Evolutionary conservation across 495 filamentous ascomycete genomes (phyloP).

Genomic region (Lasiosphaeris hirsuta): DNA sequence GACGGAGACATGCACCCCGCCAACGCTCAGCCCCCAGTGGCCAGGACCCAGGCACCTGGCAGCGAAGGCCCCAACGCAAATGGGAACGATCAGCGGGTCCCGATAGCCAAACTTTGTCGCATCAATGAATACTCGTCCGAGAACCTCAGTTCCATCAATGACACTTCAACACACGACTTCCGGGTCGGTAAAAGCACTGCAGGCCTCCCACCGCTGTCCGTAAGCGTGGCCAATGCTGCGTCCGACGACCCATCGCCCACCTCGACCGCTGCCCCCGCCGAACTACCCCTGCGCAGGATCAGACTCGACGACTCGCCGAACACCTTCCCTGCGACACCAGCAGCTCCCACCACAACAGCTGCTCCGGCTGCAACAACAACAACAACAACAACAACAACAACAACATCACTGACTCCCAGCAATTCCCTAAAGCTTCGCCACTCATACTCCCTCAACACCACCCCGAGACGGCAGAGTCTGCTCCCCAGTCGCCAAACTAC

Average conservation of each 20-base stretch:
- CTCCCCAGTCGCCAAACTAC: conserved; percentile 46
- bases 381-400: background rate
- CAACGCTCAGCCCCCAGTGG: background rate
- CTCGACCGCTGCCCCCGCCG: conserved; percentile 2
- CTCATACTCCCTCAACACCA: conserved; percentile 13
- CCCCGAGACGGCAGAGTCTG: conserved; percentile 43
- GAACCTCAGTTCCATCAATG: background rate
- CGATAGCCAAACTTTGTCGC: conserved; percentile 13
- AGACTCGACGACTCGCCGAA: conserved; percentile 25
- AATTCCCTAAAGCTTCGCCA: conserved; percentile 16
- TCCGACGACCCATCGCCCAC: background rate
- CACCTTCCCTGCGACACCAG: conserved; percentile 6
- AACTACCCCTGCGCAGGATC: conserved; percentile 5
- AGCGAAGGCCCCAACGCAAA: conserved; percentile 4
- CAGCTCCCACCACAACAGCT: conserved; percentile 4
- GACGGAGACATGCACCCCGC: background rate
- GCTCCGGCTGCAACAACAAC: conserved; percentile 7
- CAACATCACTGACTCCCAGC: conserved; percentile 4
- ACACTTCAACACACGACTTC: background rate
- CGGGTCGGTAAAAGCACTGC: background rate
- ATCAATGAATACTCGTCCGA: conserved; percentile 13
- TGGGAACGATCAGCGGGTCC: conserved; percentile 20
- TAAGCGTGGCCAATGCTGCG: too few species aligned
- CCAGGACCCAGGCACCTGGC: conserved; percentile 2
- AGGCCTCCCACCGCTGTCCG: conserved; percentile 1